Conservation (phyloP, 768 basidiomycete genomes). For the Tulasnella sp. region DNA sequence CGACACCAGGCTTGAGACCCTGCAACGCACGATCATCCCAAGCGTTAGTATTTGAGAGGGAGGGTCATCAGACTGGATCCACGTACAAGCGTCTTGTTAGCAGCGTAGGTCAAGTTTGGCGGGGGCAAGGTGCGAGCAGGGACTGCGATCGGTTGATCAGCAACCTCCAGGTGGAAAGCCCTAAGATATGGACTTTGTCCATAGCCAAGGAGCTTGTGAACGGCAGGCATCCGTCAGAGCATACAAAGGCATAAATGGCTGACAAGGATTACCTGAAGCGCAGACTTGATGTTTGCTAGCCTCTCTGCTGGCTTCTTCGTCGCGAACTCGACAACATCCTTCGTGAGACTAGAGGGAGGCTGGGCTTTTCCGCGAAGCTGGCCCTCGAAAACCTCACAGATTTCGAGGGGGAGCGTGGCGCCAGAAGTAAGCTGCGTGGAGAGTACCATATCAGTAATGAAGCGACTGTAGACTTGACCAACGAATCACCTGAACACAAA, state of each 20-base stretch:
- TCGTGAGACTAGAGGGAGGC: slow-evolving; percentile 54
- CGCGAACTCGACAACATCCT: slow-evolving; percentile 50
- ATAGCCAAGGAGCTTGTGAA: slow-evolving; percentile 4
- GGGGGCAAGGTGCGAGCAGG: slow-evolving; percentile 50
- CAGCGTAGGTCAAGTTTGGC: slow-evolving; percentile 51
- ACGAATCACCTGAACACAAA: slow-evolving; percentile 51
- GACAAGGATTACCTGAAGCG: background rate
- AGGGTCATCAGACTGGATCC: too few species aligned
- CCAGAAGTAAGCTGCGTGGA: background rate
- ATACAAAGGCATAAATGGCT: background rate
- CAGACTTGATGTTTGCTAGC: slow-evolving; percentile 37
- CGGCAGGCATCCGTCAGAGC: background rate
- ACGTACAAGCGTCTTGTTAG: slow-evolving; percentile 7
- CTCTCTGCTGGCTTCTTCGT: slow-evolving; percentile 50
- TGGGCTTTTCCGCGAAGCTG: slow-evolving; percentile 50
- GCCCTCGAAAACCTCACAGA: slow-evolving; percentile 47
- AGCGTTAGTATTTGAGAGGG: background rate
- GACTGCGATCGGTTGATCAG: slow-evolving; percentile 41
- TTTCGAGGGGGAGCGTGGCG: slow-evolving; percentile 55
- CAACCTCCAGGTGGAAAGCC: slow-evolving; percentile 4
- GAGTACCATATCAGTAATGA: background rate
- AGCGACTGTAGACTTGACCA: background rate
- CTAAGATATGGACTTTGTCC: background rate
- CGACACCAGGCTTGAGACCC: slow-evolving; percentile 31
- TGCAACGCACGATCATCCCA: background rate